These are phyloP conservation scores for Fusarium duplospermum DNA, from an alignment of 2,329 filamentous ascomycete species.

Conservation along the genomic window DNA sequence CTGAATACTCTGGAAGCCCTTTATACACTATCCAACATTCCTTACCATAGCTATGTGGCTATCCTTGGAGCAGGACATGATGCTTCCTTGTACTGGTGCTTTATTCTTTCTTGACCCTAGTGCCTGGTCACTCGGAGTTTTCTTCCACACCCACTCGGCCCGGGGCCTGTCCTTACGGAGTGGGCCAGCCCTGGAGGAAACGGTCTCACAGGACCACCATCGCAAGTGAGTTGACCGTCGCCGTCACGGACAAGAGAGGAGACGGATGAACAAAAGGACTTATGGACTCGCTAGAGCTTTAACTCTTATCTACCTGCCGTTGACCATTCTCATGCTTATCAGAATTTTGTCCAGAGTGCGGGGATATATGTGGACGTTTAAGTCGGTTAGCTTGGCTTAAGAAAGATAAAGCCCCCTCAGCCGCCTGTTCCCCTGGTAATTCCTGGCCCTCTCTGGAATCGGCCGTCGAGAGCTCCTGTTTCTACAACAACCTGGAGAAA, in stretches of 20 bases:
- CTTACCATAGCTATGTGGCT: not conserved
- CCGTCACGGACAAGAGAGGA: not conserved
- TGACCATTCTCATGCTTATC: not conserved
- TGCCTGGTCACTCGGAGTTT: constrained; percentile 34
- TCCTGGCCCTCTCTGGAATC: not conserved
- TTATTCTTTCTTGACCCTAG: not conserved
- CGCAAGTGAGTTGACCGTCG: not conserved
- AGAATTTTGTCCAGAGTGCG: not conserved
- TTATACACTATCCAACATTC: not conserved
- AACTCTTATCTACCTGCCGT: not conserved
- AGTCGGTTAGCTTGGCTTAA: not conserved
- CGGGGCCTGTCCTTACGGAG: constrained; percentile 1
- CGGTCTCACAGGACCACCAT: not conserved
- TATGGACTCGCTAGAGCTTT: not conserved
- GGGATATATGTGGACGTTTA: not conserved
- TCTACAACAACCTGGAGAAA: not conserved
- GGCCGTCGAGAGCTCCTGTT: not conserved
- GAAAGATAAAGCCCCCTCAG: not conserved
- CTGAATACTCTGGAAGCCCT: not conserved
- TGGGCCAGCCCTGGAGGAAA: constrained; percentile 18
- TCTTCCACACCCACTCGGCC: constrained; percentile 31
- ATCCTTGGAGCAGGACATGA: not conserved
- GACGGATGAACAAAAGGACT: not conserved
- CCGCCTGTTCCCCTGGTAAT: not conserved
- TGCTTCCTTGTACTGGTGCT: not conserved